A percentile compares a stretch with the other conserved stretches of the same genome.
These are phyloP conservation scores for Cyanophora paradoxa DNA, from an alignment of 78 protist genomes.

Conservation along the genomic window DNA sequence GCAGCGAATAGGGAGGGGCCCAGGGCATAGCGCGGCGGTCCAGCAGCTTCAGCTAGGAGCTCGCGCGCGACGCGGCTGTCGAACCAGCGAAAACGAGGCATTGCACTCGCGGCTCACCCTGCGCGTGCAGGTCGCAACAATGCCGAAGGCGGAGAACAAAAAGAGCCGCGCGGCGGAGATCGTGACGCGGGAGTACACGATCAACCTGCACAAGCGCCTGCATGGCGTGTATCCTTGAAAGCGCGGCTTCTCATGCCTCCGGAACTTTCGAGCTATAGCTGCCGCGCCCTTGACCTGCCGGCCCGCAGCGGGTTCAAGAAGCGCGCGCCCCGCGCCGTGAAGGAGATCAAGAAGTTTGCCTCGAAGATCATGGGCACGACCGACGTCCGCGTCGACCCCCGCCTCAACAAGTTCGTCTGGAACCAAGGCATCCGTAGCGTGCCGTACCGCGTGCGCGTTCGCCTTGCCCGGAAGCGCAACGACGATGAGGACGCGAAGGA, in stretches of 20 bases:
- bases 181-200: constrained; percentile 79
- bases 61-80: too few relatives aligned
- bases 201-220: constrained; percentile 77
- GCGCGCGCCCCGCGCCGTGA: constrained; percentile 87
- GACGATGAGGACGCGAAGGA: constrained; percentile 87
- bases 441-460: constrained; percentile 86
- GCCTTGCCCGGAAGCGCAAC: constrained; percentile 72
- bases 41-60: too few relatives aligned
- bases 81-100: too few relatives aligned
- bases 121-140: too few relatives aligned
- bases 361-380: constrained; percentile 71
- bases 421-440: constrained; percentile 69
- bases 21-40: too few relatives aligned
- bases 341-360: constrained; percentile 69
- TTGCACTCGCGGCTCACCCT: too few relatives aligned
- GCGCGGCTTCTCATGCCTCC: too few relatives aligned
- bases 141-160: constrained; percentile 8
- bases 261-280: too few relatives aligned
- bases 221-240: constrained; percentile 54
- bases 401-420: constrained; percentile 83
- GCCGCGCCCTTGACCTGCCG: too few relatives aligned
- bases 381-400: constrained; percentile 79
- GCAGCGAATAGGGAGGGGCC: too few relatives aligned
- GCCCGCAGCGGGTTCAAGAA: constrained; percentile 84
- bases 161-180: not conserved